A percentile compares a stretch with the other conserved stretches of the same genome.
Evolutionary conservation across 169 alveolate genomes (phyloP).

Genomic region (Perkinsus marinus): DNA sequence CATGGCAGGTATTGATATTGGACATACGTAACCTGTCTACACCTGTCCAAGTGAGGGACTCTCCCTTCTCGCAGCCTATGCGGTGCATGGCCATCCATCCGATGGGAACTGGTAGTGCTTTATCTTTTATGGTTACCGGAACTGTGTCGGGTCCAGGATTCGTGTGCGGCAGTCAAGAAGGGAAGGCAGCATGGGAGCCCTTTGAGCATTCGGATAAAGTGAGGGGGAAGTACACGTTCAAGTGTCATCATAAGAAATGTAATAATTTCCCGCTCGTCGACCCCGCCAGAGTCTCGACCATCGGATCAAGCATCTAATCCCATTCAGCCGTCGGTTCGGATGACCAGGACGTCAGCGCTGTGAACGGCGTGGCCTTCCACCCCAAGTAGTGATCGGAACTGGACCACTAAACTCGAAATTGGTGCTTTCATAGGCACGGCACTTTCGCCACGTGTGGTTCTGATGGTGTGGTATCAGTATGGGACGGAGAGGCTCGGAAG

Average conservation of each 20-base stretch:
- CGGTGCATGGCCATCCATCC: background rate
- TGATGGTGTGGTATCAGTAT: constrained; percentile 16
- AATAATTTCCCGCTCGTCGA: background rate
- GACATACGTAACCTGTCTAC: background rate
- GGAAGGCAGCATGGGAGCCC: background rate
- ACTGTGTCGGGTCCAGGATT: background rate
- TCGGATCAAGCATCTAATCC: too few species aligned
- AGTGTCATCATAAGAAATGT: background rate
- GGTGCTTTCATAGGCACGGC: background rate
- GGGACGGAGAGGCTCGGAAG: constrained; percentile 28
- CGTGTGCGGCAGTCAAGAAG: background rate
- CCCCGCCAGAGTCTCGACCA: background rate
- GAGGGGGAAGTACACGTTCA: background rate
- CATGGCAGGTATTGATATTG: background rate
- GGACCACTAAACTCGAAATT: background rate
- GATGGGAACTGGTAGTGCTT: background rate
- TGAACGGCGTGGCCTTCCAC: constrained; percentile 25
- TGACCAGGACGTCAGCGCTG: constrained; percentile 4
- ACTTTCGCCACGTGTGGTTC: constrained; percentile 33
- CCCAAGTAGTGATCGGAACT: background rate
- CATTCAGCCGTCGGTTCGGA: background rate
- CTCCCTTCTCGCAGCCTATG: background rate
- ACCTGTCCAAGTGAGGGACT: background rate
- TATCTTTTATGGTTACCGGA: background rate
- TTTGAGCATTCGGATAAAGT: background rate